Evolutionary conservation across 768 basidiomycete genomes (phyloP).

Genomic region (Thelephora ganbajun): DNA sequence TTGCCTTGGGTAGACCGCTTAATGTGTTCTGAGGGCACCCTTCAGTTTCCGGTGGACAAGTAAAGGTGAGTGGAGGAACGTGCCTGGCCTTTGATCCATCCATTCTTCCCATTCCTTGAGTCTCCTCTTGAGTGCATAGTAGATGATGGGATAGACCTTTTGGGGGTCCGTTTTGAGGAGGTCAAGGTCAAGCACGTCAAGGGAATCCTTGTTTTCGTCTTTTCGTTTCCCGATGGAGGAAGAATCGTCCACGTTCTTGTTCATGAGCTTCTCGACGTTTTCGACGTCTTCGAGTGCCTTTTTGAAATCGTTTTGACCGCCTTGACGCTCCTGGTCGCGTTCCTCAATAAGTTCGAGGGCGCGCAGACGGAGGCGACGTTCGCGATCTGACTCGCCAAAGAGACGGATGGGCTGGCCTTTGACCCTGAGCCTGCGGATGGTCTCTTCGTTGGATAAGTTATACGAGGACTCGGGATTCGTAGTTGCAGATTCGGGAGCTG

Average conservation of each 20-base stretch:
- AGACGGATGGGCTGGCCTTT: constrained; percentile 92
- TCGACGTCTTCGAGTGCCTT: constrained; percentile 82
- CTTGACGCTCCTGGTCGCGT: constrained; percentile 62
- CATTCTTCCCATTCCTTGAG: constrained; percentile 95
- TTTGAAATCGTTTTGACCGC: constrained; percentile 92
- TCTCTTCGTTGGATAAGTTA: constrained; percentile 90
- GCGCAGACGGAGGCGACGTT: constrained; percentile 74
- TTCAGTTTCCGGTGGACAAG: constrained; percentile 2
- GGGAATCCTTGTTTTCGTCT: constrained; percentile 32
- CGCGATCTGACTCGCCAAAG: constrained; percentile 93
- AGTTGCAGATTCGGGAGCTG: constrained; percentile 19
- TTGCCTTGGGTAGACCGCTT: constrained; percentile 88
- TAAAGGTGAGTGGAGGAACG: constrained; percentile 8
- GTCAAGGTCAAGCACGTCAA: constrained; percentile 59
- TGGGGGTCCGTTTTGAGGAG: constrained; percentile 86
- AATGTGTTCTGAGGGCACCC: constrained; percentile 38
- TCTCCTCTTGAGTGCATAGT: constrained; percentile 84
- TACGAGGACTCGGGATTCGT: constrained; percentile 42
- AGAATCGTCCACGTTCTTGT: constrained; percentile 20
- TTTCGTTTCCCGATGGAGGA: constrained; percentile 44
- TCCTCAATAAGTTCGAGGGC: constrained; percentile 94
- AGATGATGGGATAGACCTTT: constrained; percentile 93
- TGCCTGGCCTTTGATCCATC: constrained; percentile 88
- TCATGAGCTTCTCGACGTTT: constrained; percentile 54
- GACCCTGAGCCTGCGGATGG: constrained; percentile 70